Evolutionary conservation across 768 basidiomycete genomes (phyloP).

Genomic region (Cystofilobasidium capitatum): DNA sequence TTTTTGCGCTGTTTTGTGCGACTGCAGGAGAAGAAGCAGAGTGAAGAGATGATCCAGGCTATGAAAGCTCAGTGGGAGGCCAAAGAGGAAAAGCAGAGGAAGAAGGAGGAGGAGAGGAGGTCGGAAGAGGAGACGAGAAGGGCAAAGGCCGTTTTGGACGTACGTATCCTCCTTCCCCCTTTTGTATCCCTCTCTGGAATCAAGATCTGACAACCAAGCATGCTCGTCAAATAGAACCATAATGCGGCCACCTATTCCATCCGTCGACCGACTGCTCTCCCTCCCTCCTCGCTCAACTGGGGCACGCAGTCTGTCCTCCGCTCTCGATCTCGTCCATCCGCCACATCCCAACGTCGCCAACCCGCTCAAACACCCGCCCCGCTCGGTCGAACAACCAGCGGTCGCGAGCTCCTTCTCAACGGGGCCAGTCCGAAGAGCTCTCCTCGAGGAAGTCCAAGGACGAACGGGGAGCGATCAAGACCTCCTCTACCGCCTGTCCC

Average conservation of each 20-base stretch:
- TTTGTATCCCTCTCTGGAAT: neutral
- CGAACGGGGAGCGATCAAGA: too few species aligned
- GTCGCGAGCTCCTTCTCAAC: neutral
- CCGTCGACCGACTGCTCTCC: neutral
- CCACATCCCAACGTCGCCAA: neutral
- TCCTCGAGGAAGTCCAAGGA: too few species aligned
- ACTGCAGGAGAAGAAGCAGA: neutral
- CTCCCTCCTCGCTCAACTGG: neutral
- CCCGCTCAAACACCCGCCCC: neutral
- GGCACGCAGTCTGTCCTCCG: neutral
- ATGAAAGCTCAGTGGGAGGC: neutral
- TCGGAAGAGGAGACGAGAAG: neutral
- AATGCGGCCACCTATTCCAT: neutral
- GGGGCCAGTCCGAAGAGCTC: neutral
- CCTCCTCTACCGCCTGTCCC: neutral
- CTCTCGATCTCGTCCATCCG: neutral
- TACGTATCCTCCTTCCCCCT: neutral
- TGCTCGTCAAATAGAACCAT: neutral
- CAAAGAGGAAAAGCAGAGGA: neutral
- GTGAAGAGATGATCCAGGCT: neutral
- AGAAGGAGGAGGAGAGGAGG: neutral
- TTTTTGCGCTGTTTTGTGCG: neutral
- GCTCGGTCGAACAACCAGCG: neutral
- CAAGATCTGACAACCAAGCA: neutral
- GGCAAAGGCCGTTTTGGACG: neutral